A percentile compares a stretch with the other conserved stretches of the same genome.
Evolutionary conservation across 2,329 filamentous ascomycete species (phyloP).

Genomic region (Fusarium albidum): DNA sequence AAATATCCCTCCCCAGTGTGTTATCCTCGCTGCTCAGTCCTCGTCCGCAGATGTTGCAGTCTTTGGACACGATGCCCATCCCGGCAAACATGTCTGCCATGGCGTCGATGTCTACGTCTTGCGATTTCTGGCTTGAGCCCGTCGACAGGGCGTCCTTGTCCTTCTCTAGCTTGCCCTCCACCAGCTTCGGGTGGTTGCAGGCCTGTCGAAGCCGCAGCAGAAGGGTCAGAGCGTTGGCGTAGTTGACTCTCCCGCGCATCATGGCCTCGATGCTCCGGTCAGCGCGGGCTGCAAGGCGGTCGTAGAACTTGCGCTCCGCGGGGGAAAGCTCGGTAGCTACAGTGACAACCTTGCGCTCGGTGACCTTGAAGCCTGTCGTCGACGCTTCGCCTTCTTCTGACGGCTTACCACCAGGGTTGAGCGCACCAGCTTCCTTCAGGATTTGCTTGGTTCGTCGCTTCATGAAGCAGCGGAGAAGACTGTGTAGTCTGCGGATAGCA

Average conservation of each 20-base stretch:
- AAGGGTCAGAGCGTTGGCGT: slow-evolving; percentile 91
- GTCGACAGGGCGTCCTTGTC: slow-evolving; percentile 86
- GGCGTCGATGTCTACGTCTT: slow-evolving; percentile 76
- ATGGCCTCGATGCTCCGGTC: slow-evolving; percentile 88
- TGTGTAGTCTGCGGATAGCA: slow-evolving; percentile 85
- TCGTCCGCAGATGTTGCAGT: slow-evolving; percentile 84
- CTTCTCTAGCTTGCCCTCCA: slow-evolving; percentile 83
- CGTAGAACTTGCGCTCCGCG: slow-evolving; percentile 86
- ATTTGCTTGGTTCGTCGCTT: slow-evolving; percentile 98
- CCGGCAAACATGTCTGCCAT: slow-evolving; percentile 88
- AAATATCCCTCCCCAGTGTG: slow-evolving; percentile 58
- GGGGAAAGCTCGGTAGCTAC: slow-evolving; percentile 80
- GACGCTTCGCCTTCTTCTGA: slow-evolving; percentile 58
- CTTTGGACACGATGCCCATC: slow-evolving; percentile 78
- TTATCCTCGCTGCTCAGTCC: slow-evolving; percentile 64
- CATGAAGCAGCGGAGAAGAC: slow-evolving; percentile 92
- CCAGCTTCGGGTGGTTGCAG: slow-evolving; percentile 91
- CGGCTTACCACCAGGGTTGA: slow-evolving; percentile 77
- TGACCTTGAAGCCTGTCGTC: slow-evolving; percentile 83
- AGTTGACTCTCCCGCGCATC: slow-evolving; percentile 86
- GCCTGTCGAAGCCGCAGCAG: slow-evolving; percentile 91
- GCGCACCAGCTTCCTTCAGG: slow-evolving; percentile 84
- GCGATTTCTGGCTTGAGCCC: slow-evolving; percentile 61
- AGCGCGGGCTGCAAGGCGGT: slow-evolving; percentile 81
- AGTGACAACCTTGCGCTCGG: slow-evolving; percentile 86